phyloP scores from a whole-genome alignment of 2,329 filamentous ascomycete genomes.

The Trichocomaceae sp. region DNA sequence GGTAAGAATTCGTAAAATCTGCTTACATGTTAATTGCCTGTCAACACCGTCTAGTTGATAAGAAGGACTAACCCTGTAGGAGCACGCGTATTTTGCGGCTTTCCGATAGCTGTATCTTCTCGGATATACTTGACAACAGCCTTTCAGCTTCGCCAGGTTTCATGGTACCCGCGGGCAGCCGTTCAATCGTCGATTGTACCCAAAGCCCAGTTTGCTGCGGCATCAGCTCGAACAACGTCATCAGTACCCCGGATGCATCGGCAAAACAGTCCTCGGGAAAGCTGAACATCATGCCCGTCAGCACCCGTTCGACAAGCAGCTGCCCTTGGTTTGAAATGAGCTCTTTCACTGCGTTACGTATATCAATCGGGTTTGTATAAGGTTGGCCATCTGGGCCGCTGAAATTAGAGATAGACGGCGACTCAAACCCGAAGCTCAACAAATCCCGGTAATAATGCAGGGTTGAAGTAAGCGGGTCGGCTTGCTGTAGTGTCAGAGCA shows the following conservation, averaged over 20 bases:
- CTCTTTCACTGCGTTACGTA: constrained; percentile 65
- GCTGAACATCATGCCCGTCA: constrained; percentile 99
- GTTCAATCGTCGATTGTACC: constrained; percentile 74
- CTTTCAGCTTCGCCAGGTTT: constrained; percentile 72
- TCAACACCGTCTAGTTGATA: not conserved
- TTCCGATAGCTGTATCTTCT: constrained; percentile 62
- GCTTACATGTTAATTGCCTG: not conserved
- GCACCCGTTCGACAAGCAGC: constrained; percentile 73
- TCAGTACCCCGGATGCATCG: constrained; percentile 85
- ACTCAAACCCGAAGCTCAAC: constrained; percentile 76
- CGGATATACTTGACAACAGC: constrained; percentile 71
- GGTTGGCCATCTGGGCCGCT: constrained; percentile 55
- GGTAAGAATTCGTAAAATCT: constrained; percentile 94
- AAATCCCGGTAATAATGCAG: constrained; percentile 91
- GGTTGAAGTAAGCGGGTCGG: constrained; percentile 82
- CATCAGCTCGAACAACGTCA: constrained; percentile 80
- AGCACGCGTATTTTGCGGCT: constrained; percentile 75
- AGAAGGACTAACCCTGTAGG: constrained; percentile 53
- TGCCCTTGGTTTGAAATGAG: constrained; percentile 67
- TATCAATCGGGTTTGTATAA: constrained; percentile 59
- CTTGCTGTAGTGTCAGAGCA: constrained; percentile 79
- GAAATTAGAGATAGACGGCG: constrained; percentile 51
- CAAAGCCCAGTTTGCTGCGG: constrained; percentile 72
- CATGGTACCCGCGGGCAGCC: constrained; percentile 77
- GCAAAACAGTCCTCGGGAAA: constrained; percentile 95